Conservation (phyloP, 768 basidiomycete species). For the Stropharia rugosoannulata region DNA sequence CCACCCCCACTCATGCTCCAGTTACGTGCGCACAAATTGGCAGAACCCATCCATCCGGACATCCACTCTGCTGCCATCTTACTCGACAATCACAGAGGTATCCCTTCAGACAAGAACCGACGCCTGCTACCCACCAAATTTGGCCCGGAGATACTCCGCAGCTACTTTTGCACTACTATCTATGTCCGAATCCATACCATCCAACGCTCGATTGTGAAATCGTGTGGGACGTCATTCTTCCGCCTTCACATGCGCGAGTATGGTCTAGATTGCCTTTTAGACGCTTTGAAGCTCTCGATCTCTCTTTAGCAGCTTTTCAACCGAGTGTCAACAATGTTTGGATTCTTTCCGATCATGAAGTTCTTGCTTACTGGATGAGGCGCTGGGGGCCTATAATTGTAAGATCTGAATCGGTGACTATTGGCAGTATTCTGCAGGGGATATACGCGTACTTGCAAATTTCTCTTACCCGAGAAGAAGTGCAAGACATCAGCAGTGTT, state of each 20-base stretch:
- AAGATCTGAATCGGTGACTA: conserved; percentile 27
- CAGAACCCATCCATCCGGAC: background rate
- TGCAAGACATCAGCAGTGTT: conserved; percentile 21
- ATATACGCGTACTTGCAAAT: conserved; percentile 48
- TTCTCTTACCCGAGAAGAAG: conserved; percentile 36
- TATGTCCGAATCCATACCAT: conserved; percentile 32
- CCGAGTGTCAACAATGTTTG: conserved; percentile 30
- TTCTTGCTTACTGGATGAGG: conserved; percentile 41
- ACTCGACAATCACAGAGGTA: no score
- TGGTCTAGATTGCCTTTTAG: conserved; percentile 24
- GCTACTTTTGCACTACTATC: conserved; percentile 22
- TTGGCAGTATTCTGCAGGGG: conserved; percentile 46
- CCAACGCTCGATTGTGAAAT: conserved; percentile 24
- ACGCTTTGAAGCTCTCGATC: conserved; percentile 19
- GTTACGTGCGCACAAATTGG: background rate
- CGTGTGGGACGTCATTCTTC: conserved; percentile 43
- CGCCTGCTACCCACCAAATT: no score
- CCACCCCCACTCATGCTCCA: background rate
- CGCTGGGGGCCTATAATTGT: conserved; percentile 52
- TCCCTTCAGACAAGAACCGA: no score
- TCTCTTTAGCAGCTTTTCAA: conserved; percentile 31
- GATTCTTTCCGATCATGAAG: conserved; percentile 36
- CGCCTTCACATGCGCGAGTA: conserved; percentile 33
- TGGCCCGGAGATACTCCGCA: background rate
- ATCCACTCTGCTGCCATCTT: no score